Conservation (phyloP, 176 grass and related monocot species). For the Saccharum officinarum region DNA sequence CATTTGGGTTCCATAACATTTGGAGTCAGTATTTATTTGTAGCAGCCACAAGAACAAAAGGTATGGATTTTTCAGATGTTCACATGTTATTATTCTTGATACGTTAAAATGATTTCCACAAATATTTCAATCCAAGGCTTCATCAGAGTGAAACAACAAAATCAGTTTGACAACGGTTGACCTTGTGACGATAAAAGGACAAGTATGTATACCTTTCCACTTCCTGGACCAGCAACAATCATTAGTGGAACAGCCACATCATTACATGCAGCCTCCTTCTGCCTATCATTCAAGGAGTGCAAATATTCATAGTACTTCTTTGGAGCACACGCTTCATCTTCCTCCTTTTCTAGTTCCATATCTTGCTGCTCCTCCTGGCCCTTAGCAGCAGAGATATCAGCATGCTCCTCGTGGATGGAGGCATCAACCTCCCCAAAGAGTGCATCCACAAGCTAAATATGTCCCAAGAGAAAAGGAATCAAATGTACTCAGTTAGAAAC, state of each 20-base stretch:
- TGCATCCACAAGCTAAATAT: conserved; percentile 55
- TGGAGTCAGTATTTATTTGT: conserved; percentile 11
- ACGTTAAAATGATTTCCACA: conserved; percentile 1
- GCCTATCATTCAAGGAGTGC: conserved; percentile 68
- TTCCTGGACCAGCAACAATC: conserved; percentile 87
- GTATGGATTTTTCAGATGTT: conserved; percentile 6
- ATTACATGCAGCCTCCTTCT: conserved; percentile 81
- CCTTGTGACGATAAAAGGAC: neutral
- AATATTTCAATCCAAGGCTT: neutral
- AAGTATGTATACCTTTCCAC: conserved; percentile 67
- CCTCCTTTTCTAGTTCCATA: conserved; percentile 21
- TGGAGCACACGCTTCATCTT: conserved; percentile 51
- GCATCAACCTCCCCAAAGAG: conserved; percentile 54
- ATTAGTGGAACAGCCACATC: conserved; percentile 78
- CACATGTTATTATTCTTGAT: neutral
- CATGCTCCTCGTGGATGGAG: conserved; percentile 40
- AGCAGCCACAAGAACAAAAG: conserved; percentile 8
- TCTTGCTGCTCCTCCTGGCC: conserved; percentile 31
- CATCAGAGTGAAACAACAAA: neutral
- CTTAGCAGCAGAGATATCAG: conserved; percentile 26
- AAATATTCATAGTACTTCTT: conserved; percentile 83
- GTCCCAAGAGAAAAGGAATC: conserved; percentile 22
- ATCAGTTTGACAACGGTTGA: neutral
- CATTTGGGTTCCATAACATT: conserved; percentile 12
- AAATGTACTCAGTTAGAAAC: conserved; percentile 11